Evolutionary conservation across 768 basidiomycete species (phyloP).

Genomic region (Mycena maculata): DNA sequence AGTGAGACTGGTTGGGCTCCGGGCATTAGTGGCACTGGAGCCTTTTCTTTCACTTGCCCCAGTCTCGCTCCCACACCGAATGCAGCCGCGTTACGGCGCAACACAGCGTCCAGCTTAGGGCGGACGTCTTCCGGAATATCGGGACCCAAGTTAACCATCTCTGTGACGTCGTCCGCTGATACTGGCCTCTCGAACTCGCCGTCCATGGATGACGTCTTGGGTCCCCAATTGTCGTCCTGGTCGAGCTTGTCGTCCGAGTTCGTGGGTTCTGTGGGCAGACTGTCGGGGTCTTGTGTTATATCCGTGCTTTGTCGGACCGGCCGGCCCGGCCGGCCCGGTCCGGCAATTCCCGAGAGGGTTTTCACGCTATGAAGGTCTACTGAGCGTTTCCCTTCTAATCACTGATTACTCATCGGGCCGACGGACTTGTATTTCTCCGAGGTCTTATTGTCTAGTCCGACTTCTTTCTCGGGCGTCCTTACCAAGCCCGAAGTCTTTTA

Average conservation of each 20-base stretch:
- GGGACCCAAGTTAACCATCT: conserved; percentile 31
- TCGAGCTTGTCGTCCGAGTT: neutral
- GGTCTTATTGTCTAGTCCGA: too few relatives aligned
- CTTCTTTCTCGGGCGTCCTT: too few relatives aligned
- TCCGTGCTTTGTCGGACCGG: too few relatives aligned
- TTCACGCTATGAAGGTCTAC: too few relatives aligned
- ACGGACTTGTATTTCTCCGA: too few relatives aligned
- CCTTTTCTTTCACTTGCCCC: conserved; percentile 33
- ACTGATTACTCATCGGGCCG: too few relatives aligned
- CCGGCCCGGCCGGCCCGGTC: too few relatives aligned
- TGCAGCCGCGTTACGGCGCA: conserved; percentile 27
- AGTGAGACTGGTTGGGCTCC: conserved; percentile 35
- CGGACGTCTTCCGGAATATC: conserved; percentile 28
- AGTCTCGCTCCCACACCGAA: conserved; percentile 40
- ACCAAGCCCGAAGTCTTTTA: too few relatives aligned
- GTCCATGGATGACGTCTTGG: conserved; percentile 39
- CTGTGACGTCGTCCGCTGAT: conserved; percentile 3
- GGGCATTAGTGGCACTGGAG: conserved; percentile 23
- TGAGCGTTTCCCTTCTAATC: too few relatives aligned
- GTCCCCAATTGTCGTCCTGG: conserved; percentile 31
- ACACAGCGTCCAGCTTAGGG: conserved; percentile 14
- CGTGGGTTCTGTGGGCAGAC: neutral
- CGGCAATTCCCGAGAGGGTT: too few relatives aligned
- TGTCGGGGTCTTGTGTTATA: neutral
- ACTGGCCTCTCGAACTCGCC: conserved; percentile 18